Evolutionary conservation across 2,329 filamentous ascomycete genomes (phyloP).

Genomic region (Penicillium sp.): DNA sequence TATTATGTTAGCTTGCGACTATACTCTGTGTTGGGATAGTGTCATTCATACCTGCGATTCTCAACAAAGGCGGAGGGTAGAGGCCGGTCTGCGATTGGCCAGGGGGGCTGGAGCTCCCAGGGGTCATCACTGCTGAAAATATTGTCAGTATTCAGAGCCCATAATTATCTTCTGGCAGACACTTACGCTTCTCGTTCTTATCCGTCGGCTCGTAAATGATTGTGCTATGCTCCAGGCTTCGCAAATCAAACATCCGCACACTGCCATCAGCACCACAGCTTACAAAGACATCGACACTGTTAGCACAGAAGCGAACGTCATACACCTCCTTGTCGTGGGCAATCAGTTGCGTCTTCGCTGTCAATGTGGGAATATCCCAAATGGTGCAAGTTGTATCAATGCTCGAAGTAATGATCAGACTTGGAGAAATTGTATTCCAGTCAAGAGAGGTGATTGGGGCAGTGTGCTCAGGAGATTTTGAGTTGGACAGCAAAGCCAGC

Average conservation of each 20-base stretch:
- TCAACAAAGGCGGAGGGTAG: conserved; percentile 60
- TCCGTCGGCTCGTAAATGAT: conserved; percentile 98
- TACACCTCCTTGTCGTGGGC: conserved; percentile 99
- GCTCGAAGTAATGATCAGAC: conserved; percentile 95
- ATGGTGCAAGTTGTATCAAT: conserved; percentile 99
- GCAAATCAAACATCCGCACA: conserved; percentile 96
- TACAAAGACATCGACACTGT: conserved; percentile 97
- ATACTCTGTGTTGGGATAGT: not conserved
- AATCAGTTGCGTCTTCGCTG: conserved; percentile 96
- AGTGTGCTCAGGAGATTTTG: conserved; percentile 96
- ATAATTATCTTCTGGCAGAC: not conserved
- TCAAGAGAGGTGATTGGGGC: conserved; percentile 94
- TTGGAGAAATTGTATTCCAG: conserved; percentile 97
- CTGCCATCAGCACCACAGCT: conserved; percentile 97
- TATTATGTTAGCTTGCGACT: conserved; percentile 14
- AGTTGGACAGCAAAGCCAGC: conserved; percentile 89
- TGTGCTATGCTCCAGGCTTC: conserved; percentile 94
- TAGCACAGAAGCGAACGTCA: conserved; percentile 95
- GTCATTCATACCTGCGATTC: conserved; percentile 42
- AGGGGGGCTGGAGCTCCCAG: conserved; percentile 66
- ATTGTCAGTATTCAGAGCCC: conserved; percentile 10
- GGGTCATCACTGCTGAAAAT: conserved; percentile 44
- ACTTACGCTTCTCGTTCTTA: conserved; percentile 69
- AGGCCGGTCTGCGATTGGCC: conserved; percentile 56
- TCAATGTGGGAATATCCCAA: conserved; percentile 97